phyloP scores from a whole-genome alignment of 78 protist genomes.

The Protostelium mycophagum region DNA sequence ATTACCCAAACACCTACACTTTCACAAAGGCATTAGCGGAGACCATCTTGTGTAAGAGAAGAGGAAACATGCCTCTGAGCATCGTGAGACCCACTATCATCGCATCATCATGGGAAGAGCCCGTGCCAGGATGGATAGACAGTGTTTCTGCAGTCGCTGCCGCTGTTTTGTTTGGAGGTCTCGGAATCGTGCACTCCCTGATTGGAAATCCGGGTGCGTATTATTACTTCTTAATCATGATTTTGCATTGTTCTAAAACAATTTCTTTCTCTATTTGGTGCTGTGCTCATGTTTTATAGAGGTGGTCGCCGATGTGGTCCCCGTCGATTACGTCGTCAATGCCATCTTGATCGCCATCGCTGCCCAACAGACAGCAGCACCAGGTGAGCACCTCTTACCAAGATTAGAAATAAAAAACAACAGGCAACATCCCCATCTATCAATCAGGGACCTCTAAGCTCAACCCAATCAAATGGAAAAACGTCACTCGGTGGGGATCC shows the following conservation, averaged over 20 bases:
- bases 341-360: constrained; percentile 45
- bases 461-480: constrained; percentile 58
- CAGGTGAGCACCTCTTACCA: too few relatives aligned
- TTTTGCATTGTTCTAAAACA: neutral
- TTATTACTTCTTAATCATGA: neutral
- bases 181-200: constrained; percentile 58
- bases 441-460: constrained; percentile 43
- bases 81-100: constrained; percentile 81
- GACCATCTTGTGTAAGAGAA: constrained; percentile 32
- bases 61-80: constrained; percentile 64
- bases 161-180: constrained; percentile 65
- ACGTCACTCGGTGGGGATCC: constrained; percentile 46
- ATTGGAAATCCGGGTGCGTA: constrained; percentile 43
- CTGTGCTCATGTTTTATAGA: too few relatives aligned
- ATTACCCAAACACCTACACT: constrained; percentile 83
- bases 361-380: too few relatives aligned
- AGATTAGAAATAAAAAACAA: too few relatives aligned
- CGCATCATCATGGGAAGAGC: constrained; percentile 68
- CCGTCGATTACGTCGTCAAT: constrained; percentile 75
- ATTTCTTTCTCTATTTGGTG: neutral
- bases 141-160: constrained; percentile 74
- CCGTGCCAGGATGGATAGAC: constrained; percentile 81
- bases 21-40: constrained; percentile 81
- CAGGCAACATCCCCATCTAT: neutral
- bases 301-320: constrained; percentile 71